Percentiles rank a stretch among this genome's conserved stretches.
These are phyloP conservation scores for Kurtzmaniella quercitrusa DNA, from an alignment of 1,139 yeast genomes.

Conservation along the genomic window DNA sequence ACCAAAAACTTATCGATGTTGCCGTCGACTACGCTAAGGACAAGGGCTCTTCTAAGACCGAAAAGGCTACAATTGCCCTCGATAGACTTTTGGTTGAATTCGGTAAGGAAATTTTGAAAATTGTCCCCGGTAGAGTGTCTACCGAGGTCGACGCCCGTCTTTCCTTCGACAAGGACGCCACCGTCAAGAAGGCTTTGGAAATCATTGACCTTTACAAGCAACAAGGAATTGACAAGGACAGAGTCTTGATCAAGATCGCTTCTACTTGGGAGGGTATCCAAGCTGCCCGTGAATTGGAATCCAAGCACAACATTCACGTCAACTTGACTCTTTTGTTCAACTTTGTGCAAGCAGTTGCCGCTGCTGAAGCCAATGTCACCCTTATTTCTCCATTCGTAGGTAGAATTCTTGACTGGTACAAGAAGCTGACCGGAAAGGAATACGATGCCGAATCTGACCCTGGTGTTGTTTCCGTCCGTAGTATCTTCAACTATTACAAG, in stretches of 20 bases:
- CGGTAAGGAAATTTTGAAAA: conserved; percentile 87
- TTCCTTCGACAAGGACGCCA: conserved; percentile 90
- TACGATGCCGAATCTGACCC: conserved; percentile 85
- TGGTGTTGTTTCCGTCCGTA: conserved; percentile 89
- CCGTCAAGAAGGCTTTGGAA: conserved; percentile 86
- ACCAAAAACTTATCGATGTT: conserved; percentile 82
- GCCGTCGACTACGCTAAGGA: conserved; percentile 86
- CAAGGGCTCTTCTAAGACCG: conserved; percentile 55
- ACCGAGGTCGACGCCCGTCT: conserved; percentile 99
- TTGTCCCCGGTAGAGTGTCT: conserved; percentile 98
- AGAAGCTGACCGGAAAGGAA: conserved; percentile 87
- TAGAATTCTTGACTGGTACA: conserved; percentile 98
- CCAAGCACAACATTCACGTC: conserved; percentile 87
- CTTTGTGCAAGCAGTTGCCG: conserved; percentile 95
- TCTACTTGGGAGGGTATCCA: conserved; percentile 99
- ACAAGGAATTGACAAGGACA: conserved; percentile 80
- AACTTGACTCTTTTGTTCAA: conserved; percentile 95
- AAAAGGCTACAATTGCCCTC: conserved; percentile 70
- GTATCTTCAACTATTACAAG: conserved; percentile 95
- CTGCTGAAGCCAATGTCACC: conserved; percentile 96
- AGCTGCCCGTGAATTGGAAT: conserved; percentile 94
- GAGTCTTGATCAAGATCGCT: conserved; percentile 93
- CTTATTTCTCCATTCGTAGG: conserved; percentile 98
- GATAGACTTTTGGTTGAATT: conserved; percentile 93
- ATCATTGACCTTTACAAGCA: conserved; percentile 81